A percentile compares a stretch with the other conserved stretches of the same genome.
Conservation (phyloP, 805 yeast species). For the Pichia nanzhaoensis region DNA sequence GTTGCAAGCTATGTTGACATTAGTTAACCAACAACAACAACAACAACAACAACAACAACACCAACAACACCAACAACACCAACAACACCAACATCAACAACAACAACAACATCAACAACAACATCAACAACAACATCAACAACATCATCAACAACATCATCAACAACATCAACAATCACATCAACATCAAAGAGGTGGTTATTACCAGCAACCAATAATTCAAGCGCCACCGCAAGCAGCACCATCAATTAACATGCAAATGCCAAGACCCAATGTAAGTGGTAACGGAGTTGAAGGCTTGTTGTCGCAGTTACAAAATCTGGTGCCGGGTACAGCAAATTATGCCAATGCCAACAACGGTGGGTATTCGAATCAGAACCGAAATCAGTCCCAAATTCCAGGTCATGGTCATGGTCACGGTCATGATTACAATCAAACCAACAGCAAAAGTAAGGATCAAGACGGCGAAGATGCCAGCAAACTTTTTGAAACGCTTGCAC, state of each 20-base stretch:
- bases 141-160: too few relatives aligned
- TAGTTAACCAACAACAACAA: constrained; percentile 23
- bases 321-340: constrained; percentile 1
- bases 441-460: too few relatives aligned
- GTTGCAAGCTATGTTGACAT: constrained; percentile 27
- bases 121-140: neutral
- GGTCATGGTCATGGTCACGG: constrained; percentile 1
- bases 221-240: too few relatives aligned
- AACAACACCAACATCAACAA: neutral
- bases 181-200: constrained; percentile 11
- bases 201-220: too few relatives aligned
- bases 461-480: constrained; percentile 25
- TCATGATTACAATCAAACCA: too few relatives aligned
- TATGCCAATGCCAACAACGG: neutral
- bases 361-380: constrained; percentile 3
- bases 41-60: constrained; percentile 7
- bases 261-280: too few relatives aligned
- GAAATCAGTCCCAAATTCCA: constrained; percentile 12
- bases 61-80: neutral
- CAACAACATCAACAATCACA: too few relatives aligned
- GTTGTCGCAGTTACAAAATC: constrained; percentile 1
- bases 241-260: too few relatives aligned
- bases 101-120: neutral
- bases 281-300: constrained; percentile 3
- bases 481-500: constrained; percentile 32